phyloP scores from a whole-genome alignment of 345 rosid species.

The Excoecaria agallocha region DNA sequence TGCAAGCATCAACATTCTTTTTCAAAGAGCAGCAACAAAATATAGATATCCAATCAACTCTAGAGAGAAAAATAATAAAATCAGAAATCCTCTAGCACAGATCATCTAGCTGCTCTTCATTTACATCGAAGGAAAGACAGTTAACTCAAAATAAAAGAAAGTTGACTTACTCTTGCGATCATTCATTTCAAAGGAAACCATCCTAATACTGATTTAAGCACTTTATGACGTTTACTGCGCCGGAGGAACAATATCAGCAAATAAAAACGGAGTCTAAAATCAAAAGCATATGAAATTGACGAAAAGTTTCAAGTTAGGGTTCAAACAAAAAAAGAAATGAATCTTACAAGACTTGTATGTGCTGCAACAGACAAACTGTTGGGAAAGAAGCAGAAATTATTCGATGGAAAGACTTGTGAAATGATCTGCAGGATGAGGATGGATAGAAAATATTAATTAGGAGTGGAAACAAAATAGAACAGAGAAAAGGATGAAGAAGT shows the following conservation, averaged over 20 bases:
- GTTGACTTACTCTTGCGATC: slow-evolving; percentile 51
- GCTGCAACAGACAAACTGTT: not conserved
- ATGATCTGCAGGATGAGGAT: not conserved
- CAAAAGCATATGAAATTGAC: not conserved
- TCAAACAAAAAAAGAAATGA: not conserved
- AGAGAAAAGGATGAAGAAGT: not conserved
- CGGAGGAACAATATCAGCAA: not conserved
- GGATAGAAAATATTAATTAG: not conserved
- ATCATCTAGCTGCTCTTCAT: not conserved
- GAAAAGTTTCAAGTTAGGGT: not conserved
- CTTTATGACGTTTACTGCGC: slow-evolving; percentile 13
- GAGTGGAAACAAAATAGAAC: not conserved
- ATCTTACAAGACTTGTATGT: not conserved
- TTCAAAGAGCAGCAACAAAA: not conserved
- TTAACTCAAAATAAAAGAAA: not conserved
- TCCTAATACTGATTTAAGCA: slow-evolving; percentile 13
- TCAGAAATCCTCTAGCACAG: not conserved
- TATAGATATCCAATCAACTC: not conserved
- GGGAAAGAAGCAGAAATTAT: not conserved
- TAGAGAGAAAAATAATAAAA: not conserved
- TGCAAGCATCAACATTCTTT: not conserved
- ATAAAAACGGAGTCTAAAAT: not conserved
- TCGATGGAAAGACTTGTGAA: not conserved
- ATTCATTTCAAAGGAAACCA: slow-evolving; percentile 61
- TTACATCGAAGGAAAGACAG: not conserved